Percentiles rank a stretch among this genome's conserved stretches.
phyloP scores from a whole-genome alignment of 1,139 yeast genomes.

The Nakaseomyces delphensis region DNA sequence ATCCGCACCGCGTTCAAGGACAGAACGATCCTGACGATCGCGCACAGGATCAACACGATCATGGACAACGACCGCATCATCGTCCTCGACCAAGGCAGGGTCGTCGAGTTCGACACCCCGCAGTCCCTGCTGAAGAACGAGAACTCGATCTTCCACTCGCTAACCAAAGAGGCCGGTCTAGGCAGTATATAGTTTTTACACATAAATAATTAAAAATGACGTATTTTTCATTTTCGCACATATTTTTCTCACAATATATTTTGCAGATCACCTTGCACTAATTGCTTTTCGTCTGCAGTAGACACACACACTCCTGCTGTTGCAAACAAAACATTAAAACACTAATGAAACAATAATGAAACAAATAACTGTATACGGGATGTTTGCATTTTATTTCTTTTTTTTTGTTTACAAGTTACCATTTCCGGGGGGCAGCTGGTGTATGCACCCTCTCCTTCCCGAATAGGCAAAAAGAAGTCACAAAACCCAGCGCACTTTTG shows the following conservation, averaged over 20 bases:
- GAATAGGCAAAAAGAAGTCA: too few species aligned
- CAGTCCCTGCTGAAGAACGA: constrained; percentile 53
- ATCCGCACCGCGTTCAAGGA: constrained; percentile 78
- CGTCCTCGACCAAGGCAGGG: constrained; percentile 76
- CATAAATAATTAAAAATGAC: background rate
- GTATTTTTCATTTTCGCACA: background rate
- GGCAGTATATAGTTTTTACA: constrained; percentile 2
- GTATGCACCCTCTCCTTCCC: too few species aligned
- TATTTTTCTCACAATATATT: too few species aligned
- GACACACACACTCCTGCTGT: too few species aligned
- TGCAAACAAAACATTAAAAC: too few species aligned
- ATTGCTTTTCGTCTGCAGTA: too few species aligned
- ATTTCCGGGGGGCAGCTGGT: too few species aligned
- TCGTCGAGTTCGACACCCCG: constrained; percentile 84
- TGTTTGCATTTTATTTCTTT: background rate
- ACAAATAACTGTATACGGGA: too few species aligned
- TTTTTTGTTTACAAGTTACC: background rate
- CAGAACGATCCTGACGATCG: constrained; percentile 87
- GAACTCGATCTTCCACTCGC: constrained; percentile 65
- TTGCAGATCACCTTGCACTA: too few species aligned
- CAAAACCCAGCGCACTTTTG: too few species aligned
- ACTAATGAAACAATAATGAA: too few species aligned
- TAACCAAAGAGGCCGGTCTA: constrained; percentile 50
- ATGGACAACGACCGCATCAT: constrained; percentile 84
- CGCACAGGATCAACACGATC: constrained; percentile 88